phyloP scores from a whole-genome alignment of 2,329 filamentous ascomycete species.

The Colletotrichum coccodes region DNA sequence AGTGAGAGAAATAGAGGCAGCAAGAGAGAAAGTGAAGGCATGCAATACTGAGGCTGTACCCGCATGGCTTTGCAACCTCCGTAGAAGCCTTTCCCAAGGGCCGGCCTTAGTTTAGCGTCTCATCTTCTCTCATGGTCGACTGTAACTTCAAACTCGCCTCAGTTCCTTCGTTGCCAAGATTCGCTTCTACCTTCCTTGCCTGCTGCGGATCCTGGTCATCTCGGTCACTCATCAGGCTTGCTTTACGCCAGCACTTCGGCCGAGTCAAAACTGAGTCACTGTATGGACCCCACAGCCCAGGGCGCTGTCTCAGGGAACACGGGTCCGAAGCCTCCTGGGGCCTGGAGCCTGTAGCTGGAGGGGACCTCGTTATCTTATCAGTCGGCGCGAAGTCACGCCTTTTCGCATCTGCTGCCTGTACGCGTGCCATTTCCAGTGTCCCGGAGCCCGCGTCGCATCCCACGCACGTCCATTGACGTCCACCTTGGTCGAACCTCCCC shows the following conservation, averaged over 20 bases:
- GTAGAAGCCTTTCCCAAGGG: background rate
- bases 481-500: background rate
- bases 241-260: background rate
- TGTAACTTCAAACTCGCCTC: background rate
- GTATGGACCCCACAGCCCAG: background rate
- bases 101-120: background rate
- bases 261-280: background rate
- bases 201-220: background rate
- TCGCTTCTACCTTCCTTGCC: background rate
- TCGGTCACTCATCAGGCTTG: background rate
- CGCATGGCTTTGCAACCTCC: too few relatives aligned
- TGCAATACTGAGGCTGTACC: background rate
- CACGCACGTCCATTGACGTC: background rate
- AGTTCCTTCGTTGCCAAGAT: too few relatives aligned
- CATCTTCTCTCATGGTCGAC: background rate
- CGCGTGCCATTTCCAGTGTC: background rate
- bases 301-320: background rate
- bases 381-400: slow-evolving; percentile 5
- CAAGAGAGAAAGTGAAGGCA: background rate
- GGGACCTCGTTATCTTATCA: background rate
- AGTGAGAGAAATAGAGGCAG: background rate
- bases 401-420: slow-evolving; percentile 10
- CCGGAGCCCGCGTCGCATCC: background rate
- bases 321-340: too few relatives aligned
- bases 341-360: background rate